Evolutionary conservation across 371 early-diverging fungal genomes (phyloP), one percentile per base, ranked within the genome.

Genomic region (Lichtheimia ramosa): DNA sequence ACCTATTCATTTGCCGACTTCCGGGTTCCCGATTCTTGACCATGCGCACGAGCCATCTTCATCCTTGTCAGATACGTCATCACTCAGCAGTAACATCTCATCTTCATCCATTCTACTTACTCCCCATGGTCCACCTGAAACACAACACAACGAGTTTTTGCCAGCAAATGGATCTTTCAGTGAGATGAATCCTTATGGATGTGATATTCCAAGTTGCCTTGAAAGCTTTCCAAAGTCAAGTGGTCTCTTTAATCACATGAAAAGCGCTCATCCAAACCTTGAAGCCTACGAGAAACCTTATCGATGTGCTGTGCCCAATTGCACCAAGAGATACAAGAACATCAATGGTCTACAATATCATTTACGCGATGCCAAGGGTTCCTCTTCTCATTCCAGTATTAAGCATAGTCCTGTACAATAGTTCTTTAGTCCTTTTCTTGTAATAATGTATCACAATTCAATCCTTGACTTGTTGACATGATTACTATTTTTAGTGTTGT

Each of bases 321-420:
- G 99, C 62, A 78, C 84, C 53, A 96, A 93, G 65, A 76, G 86
- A 24, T 99, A 98, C 83, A 98, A 97, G 71, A 98, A 98, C 74
- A 86, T 94, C 65, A 97, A 95, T 68, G 99, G 99, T 4, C 82
- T 99, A 12, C 92, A 94, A 68, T 97, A 97, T 74, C 97, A 97
- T 65, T 79, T 96, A 34, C 83, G 89, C 43, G 89, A 92, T 56
- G 89, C 92, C 28, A 88, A 88, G 62, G 86, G 85, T 5, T 81
- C 87, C 3, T 83, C 83, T 10, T 73, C 76, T 5, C 81, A 81
- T 40, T 16, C 46, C 1, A 6, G 10, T 34, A 34, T 34, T 8
- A 34, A 2, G 6, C 34, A 34, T 34, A 34, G 34, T 34, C 34
- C 34, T 34, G 34, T 34, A 34, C 10, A 8, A 34, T 34, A 34